These are phyloP conservation scores for Ascochyta clinopodiicola DNA, from an alignment of 2,329 filamentous ascomycete genomes.

Conservation along the genomic window DNA sequence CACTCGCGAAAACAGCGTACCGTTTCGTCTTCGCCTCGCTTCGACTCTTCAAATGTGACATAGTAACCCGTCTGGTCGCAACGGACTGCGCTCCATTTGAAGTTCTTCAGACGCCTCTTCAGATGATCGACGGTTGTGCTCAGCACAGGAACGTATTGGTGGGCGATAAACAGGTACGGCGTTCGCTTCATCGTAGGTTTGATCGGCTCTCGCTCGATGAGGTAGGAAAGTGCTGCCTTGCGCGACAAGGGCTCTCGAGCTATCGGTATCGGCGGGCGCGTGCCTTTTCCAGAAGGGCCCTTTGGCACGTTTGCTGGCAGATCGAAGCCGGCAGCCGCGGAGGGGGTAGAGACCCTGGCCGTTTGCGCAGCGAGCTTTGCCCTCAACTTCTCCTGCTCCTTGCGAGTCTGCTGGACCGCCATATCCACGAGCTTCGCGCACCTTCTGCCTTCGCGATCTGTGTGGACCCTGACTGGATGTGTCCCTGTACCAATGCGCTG, in stretches of 20 bases:
- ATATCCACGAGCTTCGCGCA: slow-evolving; percentile 80
- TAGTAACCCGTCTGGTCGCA: slow-evolving; percentile 89
- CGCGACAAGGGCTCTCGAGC: slow-evolving; percentile 51
- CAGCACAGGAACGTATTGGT: slow-evolving; percentile 85
- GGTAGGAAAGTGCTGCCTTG: slow-evolving; percentile 55
- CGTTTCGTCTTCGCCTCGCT: slow-evolving; percentile 78
- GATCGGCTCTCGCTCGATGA: slow-evolving; percentile 70
- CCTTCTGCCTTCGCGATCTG: slow-evolving; percentile 85
- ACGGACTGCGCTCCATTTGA: slow-evolving; percentile 79
- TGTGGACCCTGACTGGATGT: slow-evolving; percentile 73
- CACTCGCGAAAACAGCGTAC: slow-evolving; percentile 79
- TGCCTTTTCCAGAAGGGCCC: slow-evolving; percentile 71
- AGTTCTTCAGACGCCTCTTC: slow-evolving; percentile 85
- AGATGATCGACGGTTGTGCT: slow-evolving; percentile 86
- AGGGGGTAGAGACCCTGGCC: slow-evolving; percentile 27
- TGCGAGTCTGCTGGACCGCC: slow-evolving; percentile 71
- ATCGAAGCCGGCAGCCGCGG: slow-evolving; percentile 50
- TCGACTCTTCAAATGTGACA: slow-evolving; percentile 83
- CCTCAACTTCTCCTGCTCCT: slow-evolving; percentile 61
- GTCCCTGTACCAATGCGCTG: slow-evolving; percentile 78
- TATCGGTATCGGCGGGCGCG: slow-evolving; percentile 45
- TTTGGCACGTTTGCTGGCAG: slow-evolving; percentile 86
- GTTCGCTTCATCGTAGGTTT: slow-evolving; percentile 74
- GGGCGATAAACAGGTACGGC: slow-evolving; percentile 91
- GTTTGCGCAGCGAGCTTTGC: slow-evolving; percentile 42